Percentiles rank a stretch among this genome's conserved stretches.
Evolutionary conservation across 2,329 filamentous ascomycete genomes (phyloP).

Genomic region (Talaromyces sp.): DNA sequence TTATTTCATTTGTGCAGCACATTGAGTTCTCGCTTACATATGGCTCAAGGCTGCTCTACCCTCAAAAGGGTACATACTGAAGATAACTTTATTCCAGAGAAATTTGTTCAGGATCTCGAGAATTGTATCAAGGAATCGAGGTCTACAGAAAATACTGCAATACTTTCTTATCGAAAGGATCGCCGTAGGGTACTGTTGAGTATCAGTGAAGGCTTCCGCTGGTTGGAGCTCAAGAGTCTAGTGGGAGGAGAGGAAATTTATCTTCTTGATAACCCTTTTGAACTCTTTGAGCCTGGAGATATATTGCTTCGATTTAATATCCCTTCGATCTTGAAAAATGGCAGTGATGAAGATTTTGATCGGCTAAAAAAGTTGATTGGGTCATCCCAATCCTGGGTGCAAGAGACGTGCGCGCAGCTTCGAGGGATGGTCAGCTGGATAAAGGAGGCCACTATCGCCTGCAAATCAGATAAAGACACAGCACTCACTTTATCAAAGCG

Average conservation of each 20-base stretch:
- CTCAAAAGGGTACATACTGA: not conserved
- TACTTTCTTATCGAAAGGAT: not conserved
- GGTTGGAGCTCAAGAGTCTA: not conserved
- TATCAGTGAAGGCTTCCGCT: not conserved
- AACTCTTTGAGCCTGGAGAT: not conserved
- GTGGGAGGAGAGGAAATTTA: not conserved
- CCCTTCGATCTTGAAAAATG: not conserved
- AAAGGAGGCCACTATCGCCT: not conserved
- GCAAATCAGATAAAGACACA: not conserved
- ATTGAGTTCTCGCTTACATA: not conserved
- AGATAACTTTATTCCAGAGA: not conserved
- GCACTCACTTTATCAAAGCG: not conserved
- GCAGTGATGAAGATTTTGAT: not conserved
- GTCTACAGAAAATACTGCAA: not conserved
- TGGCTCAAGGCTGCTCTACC: not conserved
- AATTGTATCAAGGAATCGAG: too few species aligned
- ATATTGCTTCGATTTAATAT: not conserved
- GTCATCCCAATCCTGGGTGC: not conserved
- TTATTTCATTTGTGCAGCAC: not conserved
- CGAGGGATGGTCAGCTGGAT: not conserved
- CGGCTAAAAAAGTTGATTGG: not conserved
- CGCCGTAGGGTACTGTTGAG: not conserved
- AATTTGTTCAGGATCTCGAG: too few species aligned
- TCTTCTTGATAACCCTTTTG: not conserved
- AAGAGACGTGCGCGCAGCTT: not conserved